Evolutionary conservation across 23 red algal species (phyloP), one percentile per base, ranked within the genome.

Genomic region (Porphyridium purpureum): DNA sequence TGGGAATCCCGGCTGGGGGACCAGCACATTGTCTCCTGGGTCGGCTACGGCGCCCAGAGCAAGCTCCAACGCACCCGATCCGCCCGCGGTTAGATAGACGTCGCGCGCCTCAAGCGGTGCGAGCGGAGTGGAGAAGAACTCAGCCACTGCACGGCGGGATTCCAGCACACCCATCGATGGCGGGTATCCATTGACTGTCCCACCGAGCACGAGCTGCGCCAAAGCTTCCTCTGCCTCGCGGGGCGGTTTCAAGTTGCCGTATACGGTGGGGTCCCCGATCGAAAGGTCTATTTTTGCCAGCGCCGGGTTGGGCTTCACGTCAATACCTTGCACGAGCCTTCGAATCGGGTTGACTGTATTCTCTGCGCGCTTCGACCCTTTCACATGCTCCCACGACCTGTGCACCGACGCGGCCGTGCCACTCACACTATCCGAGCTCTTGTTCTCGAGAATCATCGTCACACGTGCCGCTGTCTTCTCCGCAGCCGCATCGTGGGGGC

Each of bases 331-430:
- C 33, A 98, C 80, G 6, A 98, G 62, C 24, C 86, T 59, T 47
- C 90, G 76, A 33, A 98, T 98, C n/a, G 90, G 90, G 52, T 98
- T 98, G 29, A 80, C 53, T 8, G 90, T 98, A 21, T 63, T 52
- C 21, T 57, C 14, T 3, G 90, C 78, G 0, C 90, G 79, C 20
- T 70, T 59, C 4, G 80, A 86, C 22, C 70, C 76, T 4, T 21
- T 36, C 1, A 98, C 57, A 0, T 73, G 35, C 90, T 17, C 11
- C 11, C 11, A 44, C 11, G 38, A 44, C 17, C 11, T 11, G 17
- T 11, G 11, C 38, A 11, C 38, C 11, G 38, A 44, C 11, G 11
- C 38, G 11, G 11, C 38, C 11, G 11, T 44, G n/a, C n/a, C 38
- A 17, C 38, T 17, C 38, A 17, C 38, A 44, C 17, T 44, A 17